A percentile compares a stretch with the other conserved stretches of the same genome.
Conservation (phyloP, 345 rosid species). For the Trapa bicornis region DNA sequence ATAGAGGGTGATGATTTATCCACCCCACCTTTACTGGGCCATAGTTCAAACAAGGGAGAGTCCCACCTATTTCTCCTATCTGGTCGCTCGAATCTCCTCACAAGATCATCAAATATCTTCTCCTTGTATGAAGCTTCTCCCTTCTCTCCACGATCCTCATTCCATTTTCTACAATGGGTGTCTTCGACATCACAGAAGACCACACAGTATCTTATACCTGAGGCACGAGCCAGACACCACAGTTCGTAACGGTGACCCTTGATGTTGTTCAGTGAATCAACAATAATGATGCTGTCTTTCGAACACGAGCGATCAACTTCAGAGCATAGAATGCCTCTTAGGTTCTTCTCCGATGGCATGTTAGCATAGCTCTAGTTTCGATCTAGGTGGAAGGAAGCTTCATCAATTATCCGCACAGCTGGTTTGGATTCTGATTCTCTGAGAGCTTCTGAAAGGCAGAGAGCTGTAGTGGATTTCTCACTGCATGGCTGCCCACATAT, state of each 20-base stretch:
- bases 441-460: slow-evolving; percentile 49
- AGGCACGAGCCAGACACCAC: slow-evolving; percentile 94
- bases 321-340: slow-evolving; percentile 87
- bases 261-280: slow-evolving; percentile 87
- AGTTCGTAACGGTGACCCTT: slow-evolving; percentile 93
- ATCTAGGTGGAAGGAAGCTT: slow-evolving; percentile 72
- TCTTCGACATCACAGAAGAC: slow-evolving; percentile 64
- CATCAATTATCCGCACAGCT: slow-evolving; percentile 51
- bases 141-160: slow-evolving; percentile 49
- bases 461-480: slow-evolving; percentile 68
- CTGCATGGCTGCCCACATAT: slow-evolving; percentile 95
- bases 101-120: slow-evolving; percentile 61
- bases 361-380: slow-evolving; percentile 80
- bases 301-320: slow-evolving; percentile 98
- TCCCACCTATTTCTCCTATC: slow-evolving; percentile 95
- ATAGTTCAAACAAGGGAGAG: slow-evolving; percentile 77
- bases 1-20: slow-evolving; percentile 52
- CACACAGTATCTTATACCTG: slow-evolving; percentile 76
- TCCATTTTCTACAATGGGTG: slow-evolving; percentile 58
- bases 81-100: slow-evolving; percentile 80
- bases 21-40: slow-evolving; percentile 43
- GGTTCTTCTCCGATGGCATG: slow-evolving; percentile 84
- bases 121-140: slow-evolving; percentile 54
- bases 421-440: slow-evolving; percentile 55
- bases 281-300: slow-evolving; percentile 60